Conservation (phyloP, 169 alveolate genomes). For the Eimeria praecox region DNA sequence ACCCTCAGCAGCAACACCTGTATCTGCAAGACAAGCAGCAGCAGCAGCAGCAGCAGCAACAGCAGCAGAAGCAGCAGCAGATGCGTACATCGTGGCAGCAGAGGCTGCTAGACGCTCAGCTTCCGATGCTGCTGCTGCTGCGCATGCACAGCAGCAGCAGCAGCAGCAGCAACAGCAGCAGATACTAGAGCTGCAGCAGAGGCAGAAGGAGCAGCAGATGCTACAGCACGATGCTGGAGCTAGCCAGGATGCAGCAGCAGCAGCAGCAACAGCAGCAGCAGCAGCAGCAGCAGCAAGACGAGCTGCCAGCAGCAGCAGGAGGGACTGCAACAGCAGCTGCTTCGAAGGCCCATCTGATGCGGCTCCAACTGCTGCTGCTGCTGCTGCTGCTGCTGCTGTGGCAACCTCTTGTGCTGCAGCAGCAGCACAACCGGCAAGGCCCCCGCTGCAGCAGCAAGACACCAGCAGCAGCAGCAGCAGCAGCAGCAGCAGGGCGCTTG, state of each 20-base stretch:
- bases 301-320: neutral
- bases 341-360: neutral
- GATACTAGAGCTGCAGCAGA: constrained; percentile 4
- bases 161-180: constrained; percentile 61
- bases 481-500: constrained; percentile 25
- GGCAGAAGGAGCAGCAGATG: constrained; percentile 31
- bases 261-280: constrained; percentile 31
- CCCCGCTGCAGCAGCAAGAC: neutral
- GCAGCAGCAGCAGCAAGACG: constrained; percentile 33
- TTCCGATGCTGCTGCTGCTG: constrained; percentile 25
- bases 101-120: constrained; percentile 34
- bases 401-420: neutral
- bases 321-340: neutral
- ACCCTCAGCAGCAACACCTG: constrained; percentile 53
- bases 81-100: constrained; percentile 10
- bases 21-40: constrained; percentile 14
- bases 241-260: neutral
- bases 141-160: neutral
- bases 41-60: constrained; percentile 39
- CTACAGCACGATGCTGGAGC: neutral
- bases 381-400: constrained; percentile 40
- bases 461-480: constrained; percentile 60
- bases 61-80: constrained; percentile 68
- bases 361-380: neutral
- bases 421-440: neutral